Percentiles rank a stretch among this genome's conserved stretches.
phyloP scores from a whole-genome alignment of 345 rosid genomes.

The Toxicodendron radicans region DNA sequence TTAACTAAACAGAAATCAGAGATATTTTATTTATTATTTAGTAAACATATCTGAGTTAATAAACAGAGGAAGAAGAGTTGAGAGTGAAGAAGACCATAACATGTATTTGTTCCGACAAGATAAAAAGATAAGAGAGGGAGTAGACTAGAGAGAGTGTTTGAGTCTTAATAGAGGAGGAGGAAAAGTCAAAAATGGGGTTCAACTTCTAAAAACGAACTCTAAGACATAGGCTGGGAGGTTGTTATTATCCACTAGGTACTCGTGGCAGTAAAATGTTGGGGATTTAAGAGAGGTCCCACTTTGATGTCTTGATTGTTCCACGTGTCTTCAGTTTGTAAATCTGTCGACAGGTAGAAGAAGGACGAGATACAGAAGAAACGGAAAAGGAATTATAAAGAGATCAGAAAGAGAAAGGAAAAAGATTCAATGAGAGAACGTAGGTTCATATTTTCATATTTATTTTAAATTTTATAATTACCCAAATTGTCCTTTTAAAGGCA shows the following conservation, averaged over 20 bases:
- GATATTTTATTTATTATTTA: neutral
- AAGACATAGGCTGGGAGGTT: neutral
- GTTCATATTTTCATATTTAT: too few species aligned
- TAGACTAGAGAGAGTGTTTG: neutral
- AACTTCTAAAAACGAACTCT: constrained; percentile 4
- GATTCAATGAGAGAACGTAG: neutral
- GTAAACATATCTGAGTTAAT: neutral
- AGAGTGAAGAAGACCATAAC: neutral
- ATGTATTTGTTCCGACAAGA: constrained; percentile 28
- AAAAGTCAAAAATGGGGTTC: constrained; percentile 22
- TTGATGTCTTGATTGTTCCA: neutral
- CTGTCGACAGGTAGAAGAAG: constrained; percentile 2
- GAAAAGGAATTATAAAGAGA: neutral
- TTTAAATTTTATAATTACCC: neutral
- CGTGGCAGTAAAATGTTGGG: constrained; percentile 44
- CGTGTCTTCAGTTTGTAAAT: constrained; percentile 37
- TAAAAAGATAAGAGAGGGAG: constrained; percentile 27
- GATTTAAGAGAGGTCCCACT: constrained; percentile 16
- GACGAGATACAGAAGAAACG: constrained; percentile 9
- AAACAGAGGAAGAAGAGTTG: too few species aligned
- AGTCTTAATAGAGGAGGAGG: neutral
- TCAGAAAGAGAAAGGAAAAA: neutral
- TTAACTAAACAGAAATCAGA: neutral
- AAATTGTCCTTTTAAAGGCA: neutral
- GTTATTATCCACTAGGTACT: constrained; percentile 33